Evolutionary conservation across 352 stramenopile genomes (phyloP).

Genomic region (Pythium phragmitis): DNA sequence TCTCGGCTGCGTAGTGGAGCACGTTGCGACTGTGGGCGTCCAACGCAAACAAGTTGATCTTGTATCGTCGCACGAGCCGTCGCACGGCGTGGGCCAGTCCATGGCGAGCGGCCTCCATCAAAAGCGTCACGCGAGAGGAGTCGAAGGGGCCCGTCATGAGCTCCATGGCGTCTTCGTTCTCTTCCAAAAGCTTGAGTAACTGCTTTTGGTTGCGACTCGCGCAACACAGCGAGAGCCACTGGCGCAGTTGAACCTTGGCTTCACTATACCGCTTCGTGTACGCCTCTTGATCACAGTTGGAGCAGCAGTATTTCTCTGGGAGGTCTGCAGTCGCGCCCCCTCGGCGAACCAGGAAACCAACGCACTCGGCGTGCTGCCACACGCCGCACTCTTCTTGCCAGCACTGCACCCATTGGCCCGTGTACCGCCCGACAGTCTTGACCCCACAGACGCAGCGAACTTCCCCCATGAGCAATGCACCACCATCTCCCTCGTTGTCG

Average conservation of each 20-base stretch:
- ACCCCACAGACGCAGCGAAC: constrained; percentile 63
- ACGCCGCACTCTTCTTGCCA: constrained; percentile 54
- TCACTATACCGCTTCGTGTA: constrained; percentile 32
- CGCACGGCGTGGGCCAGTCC: constrained; percentile 40
- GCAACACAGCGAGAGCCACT: constrained; percentile 74
- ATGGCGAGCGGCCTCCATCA: constrained; percentile 51
- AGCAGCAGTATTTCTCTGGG: constrained; percentile 40
- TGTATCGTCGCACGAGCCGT: constrained; percentile 42
- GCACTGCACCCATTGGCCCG: constrained; percentile 69
- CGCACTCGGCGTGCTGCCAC: constrained; percentile 77
- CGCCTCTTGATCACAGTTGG: constrained; percentile 40
- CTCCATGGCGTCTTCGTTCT: constrained; percentile 1
- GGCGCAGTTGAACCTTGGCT: constrained; percentile 34
- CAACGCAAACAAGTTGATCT: constrained; percentile 48
- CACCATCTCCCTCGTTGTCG: constrained; percentile 20
- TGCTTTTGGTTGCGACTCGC: constrained; percentile 53
- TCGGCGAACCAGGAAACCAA: constrained; percentile 40
- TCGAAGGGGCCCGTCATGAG: background rate
- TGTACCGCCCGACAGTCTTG: constrained; percentile 45
- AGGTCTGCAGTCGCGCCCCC: background rate
- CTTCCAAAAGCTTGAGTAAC: constrained; percentile 45
- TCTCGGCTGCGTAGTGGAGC: constrained; percentile 52
- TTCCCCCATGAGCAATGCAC: constrained; percentile 34
- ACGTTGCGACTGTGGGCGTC: constrained; percentile 49
- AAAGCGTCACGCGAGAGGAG: constrained; percentile 29